These are phyloP conservation scores for Fusarium brachygibbosum DNA, from an alignment of 2,329 filamentous ascomycete genomes.

Conservation along the genomic window DNA sequence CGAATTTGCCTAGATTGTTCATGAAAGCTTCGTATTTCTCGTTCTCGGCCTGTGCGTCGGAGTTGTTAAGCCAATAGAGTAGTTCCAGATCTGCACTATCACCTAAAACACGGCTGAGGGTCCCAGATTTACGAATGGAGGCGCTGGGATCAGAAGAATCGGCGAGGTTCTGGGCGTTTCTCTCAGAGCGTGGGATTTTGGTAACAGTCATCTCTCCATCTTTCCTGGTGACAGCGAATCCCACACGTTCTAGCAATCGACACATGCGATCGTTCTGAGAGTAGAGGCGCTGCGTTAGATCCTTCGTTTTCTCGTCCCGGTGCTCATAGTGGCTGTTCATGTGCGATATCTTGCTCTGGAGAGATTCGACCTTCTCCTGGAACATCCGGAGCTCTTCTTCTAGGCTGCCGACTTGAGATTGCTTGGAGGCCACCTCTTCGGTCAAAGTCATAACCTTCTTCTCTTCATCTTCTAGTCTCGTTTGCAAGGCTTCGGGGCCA, in stretches of 20 bases:
- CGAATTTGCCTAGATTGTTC: conserved; percentile 79
- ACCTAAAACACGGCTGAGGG: conserved; percentile 66
- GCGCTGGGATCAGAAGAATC: conserved; percentile 69
- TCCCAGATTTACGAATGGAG: conserved; percentile 67
- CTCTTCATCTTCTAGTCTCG: conserved; percentile 82
- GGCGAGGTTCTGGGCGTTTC: conserved; percentile 67
- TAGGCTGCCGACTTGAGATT: conserved; percentile 80
- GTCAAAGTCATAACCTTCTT: conserved; percentile 75
- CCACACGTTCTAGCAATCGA: conserved; percentile 86
- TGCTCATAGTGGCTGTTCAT: conserved; percentile 73
- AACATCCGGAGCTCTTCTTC: conserved; percentile 80
- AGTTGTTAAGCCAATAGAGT: conserved; percentile 84
- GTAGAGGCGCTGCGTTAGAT: conserved; percentile 86
- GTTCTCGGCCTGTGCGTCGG: conserved; percentile 74
- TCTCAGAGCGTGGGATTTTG: conserved; percentile 73
- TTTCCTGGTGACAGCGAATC: conserved; percentile 83
- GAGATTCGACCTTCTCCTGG: conserved; percentile 72
- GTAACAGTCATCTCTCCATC: conserved; percentile 81
- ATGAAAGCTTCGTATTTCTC: conserved; percentile 82
- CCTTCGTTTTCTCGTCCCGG: conserved; percentile 80
- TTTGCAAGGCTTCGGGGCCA: conserved; percentile 82
- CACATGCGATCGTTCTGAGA: conserved; percentile 86
- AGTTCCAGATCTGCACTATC: conserved; percentile 78
- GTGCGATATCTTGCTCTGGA: conserved; percentile 65
- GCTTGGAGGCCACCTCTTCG: conserved; percentile 79